Evolutionary conservation across 108 stramenopile species (phyloP).

Genomic region (Skeletonema grethae): DNA sequence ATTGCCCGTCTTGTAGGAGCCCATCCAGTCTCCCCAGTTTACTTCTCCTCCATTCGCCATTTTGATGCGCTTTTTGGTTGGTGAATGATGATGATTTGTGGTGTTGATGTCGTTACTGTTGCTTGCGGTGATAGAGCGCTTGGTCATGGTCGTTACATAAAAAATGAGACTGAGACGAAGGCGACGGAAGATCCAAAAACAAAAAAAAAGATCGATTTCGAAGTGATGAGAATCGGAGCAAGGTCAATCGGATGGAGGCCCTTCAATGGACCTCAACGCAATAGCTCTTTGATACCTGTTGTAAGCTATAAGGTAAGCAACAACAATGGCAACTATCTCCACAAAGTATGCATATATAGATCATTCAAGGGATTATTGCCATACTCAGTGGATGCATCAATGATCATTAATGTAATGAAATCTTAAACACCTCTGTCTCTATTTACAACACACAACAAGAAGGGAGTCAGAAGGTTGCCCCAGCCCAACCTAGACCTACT

Average conservation of each 20-base stretch:
- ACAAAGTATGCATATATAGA: too few relatives aligned
- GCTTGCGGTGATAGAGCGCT: neutral
- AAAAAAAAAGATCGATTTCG: too few relatives aligned
- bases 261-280: too few relatives aligned
- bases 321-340: too few relatives aligned
- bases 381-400: neutral
- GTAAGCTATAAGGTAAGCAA: too few relatives aligned
- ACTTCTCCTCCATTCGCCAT: conserved; percentile 2
- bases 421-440: neutral
- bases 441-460: neutral
- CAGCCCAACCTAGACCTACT: neutral
- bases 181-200: too few relatives aligned
- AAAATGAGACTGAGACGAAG: neutral
- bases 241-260: too few relatives aligned
- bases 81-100: neutral
- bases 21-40: conserved; percentile 55
- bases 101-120: conserved; percentile 7
- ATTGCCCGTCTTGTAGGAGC: conserved; percentile 44
- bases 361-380: too few relatives aligned
- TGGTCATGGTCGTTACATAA: neutral
- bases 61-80: conserved; percentile 6
- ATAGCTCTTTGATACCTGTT: too few relatives aligned
- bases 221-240: too few relatives aligned
- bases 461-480: neutral
- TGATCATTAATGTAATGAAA: neutral